Conservation (phyloP, 176 grass and related monocot genomes). For the Oryza longistaminata region DNA sequence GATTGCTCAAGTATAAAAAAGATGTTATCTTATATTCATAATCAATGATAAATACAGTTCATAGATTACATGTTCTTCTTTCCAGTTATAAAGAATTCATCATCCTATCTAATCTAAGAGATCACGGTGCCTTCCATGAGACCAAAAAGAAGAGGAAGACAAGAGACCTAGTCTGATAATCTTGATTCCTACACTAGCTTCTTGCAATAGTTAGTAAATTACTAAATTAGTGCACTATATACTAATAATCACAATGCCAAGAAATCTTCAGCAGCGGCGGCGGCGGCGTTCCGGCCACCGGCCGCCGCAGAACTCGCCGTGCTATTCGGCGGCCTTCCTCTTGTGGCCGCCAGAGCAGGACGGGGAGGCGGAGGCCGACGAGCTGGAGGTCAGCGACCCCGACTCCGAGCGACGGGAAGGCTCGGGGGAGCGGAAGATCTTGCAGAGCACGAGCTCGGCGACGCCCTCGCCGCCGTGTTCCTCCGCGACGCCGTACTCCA, state of each 20-base stretch:
- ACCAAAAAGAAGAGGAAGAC: not conserved
- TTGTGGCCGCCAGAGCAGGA: not conserved
- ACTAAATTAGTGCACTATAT: not conserved
- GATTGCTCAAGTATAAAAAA: not conserved
- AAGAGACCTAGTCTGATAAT: not conserved
- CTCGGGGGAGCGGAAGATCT: not conserved
- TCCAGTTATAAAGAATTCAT: not conserved
- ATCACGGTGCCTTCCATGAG: not conserved
- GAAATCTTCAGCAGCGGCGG: not conserved
- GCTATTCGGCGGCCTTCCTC: not conserved
- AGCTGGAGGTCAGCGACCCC: not conserved
- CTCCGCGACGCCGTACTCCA: not conserved
- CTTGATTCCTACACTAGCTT: not conserved
- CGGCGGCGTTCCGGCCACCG: not conserved
- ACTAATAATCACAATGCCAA: not conserved
- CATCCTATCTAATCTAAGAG: not conserved
- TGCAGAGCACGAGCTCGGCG: not conserved
- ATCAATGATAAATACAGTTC: not conserved
- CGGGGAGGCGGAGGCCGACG: not conserved
- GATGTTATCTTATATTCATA: not conserved
- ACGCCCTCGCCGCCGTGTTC: not conserved
- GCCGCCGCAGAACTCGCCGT: not conserved
- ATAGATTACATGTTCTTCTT: not conserved
- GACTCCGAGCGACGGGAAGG: not conserved
- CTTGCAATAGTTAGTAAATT: not conserved